Base-by-base conservation (phyloP, 805 yeast species). In the Saccharomycopsis schoenii region DNA sequence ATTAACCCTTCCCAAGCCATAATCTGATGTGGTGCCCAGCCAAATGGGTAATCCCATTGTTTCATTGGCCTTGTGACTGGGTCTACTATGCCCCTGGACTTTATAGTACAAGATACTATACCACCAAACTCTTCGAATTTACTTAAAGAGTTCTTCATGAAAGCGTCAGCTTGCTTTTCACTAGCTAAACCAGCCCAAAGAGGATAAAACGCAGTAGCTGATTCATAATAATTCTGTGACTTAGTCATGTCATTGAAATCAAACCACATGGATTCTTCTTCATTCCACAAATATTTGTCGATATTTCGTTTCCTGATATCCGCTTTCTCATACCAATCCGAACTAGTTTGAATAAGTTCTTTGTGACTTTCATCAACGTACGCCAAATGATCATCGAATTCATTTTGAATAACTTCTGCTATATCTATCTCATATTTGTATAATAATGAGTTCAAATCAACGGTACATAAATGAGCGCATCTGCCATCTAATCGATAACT, bases 131-230 rank as follows among this genome's bases (percentile, higher is more conserved):
- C 88, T 73, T 94, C 99, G 66, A 94, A 82, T 67, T 84, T 81
- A 1, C 80, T 77, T 6, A 93, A 69, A 0, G 89, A 83, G 50
- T 78, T 73, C 34, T 75, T 69, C 0, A 89, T 83, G 67, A 93
- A 70, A 29, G 68, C 70, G 9, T 74, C 73, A 0, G 97, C 98
- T 71, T 90, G 96, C 12, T 83, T 81, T 1, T 72, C 69, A 2
- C 85, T 74, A 0, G 96, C 84, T 39, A 79, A 74, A 2, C 88
- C 86, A 0, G 96, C 81, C 96, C 97, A 93, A 64, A 93, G 72
- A 2, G 97, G 87, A 96, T 96, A 94, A 69, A 91, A 84, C 0
- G 93, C 81, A 0, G 99, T 93, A 1, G 94, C 97, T 0, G 93
- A 82, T 71, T 89, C 96, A 69, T 88, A 89, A 1, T 77, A 74